Evolutionary conservation across 179 eudicot species (phyloP).

Genomic region (Gypsophila paniculata): DNA sequence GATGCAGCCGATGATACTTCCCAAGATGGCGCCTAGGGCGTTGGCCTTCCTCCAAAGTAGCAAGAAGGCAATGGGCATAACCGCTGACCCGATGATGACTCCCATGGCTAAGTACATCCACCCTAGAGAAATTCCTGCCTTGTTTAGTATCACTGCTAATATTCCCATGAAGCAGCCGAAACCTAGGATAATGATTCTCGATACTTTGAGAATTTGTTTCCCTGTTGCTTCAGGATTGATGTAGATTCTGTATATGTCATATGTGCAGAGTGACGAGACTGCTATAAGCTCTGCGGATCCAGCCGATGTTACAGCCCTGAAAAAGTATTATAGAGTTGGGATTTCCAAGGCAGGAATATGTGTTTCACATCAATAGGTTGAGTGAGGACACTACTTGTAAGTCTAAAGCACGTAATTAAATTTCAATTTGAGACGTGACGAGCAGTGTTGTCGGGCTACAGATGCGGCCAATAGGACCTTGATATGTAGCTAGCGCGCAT

Average conservation of each 20-base stretch:
- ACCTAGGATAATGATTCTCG: constrained; percentile 51
- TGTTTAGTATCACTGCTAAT: constrained; percentile 80
- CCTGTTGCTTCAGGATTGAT: constrained; percentile 78
- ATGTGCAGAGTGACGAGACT: constrained; percentile 87
- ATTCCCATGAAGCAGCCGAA: constrained; percentile 94
- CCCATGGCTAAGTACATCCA: constrained; percentile 99
- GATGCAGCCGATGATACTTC: constrained; percentile 53
- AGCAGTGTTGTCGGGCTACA: too few relatives aligned
- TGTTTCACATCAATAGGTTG: background rate
- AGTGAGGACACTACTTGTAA: too few relatives aligned
- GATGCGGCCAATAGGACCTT: too few relatives aligned
- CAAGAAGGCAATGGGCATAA: constrained; percentile 84
- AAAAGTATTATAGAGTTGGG: background rate
- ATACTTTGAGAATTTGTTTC: constrained; percentile 74
- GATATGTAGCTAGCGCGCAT: too few relatives aligned
- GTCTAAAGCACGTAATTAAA: too few relatives aligned
- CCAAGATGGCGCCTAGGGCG: constrained; percentile 71
- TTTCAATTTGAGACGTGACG: too few relatives aligned
- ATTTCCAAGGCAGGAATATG: background rate
- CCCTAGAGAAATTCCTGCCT: constrained; percentile 77
- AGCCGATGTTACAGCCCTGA: constrained; percentile 96
- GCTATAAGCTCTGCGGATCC: constrained; percentile 94
- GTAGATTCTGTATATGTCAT: constrained; percentile 88
- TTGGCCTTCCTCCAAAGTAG: constrained; percentile 91
- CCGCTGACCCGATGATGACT: constrained; percentile 81